Base-by-base conservation (phyloP, 169 alveolate genomes). In the Plasmodium falciparum region DNA sequence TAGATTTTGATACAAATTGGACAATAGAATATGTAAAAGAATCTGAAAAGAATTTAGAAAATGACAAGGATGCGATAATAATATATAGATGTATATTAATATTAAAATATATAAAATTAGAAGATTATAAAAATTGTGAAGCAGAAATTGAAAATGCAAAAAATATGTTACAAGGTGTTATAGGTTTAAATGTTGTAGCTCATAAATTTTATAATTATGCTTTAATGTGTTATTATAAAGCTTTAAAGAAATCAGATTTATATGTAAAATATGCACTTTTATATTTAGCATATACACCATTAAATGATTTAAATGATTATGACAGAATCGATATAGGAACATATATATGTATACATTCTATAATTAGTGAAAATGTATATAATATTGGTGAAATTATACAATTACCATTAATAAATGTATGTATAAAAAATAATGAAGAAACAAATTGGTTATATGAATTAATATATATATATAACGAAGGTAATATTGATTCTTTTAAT, bases 131-230 rank as follows among this genome's bases (percentile, higher is more conserved):
- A 70, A 69, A 47, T 33, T 83, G 91, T 33, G 91, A 83, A 83
- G 43, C 39, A 39, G 91, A 69, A 69, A 83, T 83, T 1, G 91
- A 83, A 26, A 69, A 22, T 69, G 69, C 91, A 2, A 83, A 69
- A 47, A 83, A 69, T 26, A 58, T 83, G 58, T 72, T 83, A 43
- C 91, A 83, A 69, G 91, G 91, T 7, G 91, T 83, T 24, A 83
- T 83, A 17, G 91, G 91, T 15, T 15, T 83, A 15, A 83, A 70
- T 83, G 22, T 83, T 5, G 62, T 69, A 2, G 91, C 83, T 6
- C 91, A 83, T 54, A 83, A 83, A 39, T 83, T 83, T 69, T 83
- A 83, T 49, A 83, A 83, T 22, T 83, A 67, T 83, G 73, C 91
- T 1, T 67, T 83, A 17, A 83, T 83, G 91, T 67, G 70, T 39